A percentile compares a stretch with the other conserved stretches of the same genome.
These are phyloP conservation scores for Hypoxylon sp. DNA, from an alignment of 2,329 filamentous ascomycete genomes.

Conservation along the genomic window DNA sequence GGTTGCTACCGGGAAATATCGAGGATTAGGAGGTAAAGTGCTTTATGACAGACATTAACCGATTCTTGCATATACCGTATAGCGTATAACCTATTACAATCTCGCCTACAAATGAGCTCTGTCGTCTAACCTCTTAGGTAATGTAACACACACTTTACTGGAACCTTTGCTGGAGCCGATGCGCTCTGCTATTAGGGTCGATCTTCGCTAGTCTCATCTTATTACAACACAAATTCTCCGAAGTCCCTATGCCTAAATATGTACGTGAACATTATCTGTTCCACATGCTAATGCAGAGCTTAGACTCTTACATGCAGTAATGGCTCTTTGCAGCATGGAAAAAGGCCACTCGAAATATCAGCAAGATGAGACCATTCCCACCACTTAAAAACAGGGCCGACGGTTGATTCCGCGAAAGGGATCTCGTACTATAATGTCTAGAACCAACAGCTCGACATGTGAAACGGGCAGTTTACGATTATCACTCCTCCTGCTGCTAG, in stretches of 20 bases:
- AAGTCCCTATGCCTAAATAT: slow-evolving; percentile 4
- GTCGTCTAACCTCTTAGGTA: slow-evolving; percentile 18
- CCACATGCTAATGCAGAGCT: slow-evolving; percentile 18
- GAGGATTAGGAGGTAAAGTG: slow-evolving; percentile 5
- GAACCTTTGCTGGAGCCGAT: slow-evolving; percentile 2
- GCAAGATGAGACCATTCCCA: not conserved
- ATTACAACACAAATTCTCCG: slow-evolving; percentile 41
- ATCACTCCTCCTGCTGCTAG: slow-evolving; percentile 4
- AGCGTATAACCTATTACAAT: slow-evolving; percentile 10
- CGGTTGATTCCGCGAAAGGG: slow-evolving; percentile 6
- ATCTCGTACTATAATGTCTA: slow-evolving; percentile 13
- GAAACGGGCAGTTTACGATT: slow-evolving; percentile 20
- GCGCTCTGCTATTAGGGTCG: slow-evolving; percentile 15
- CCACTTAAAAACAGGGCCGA: not conserved
- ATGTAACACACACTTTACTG: slow-evolving; percentile 13
- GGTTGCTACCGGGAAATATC: slow-evolving; percentile 4
- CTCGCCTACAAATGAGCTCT: slow-evolving; percentile 5
- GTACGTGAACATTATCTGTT: not conserved
- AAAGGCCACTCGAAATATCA: not conserved
- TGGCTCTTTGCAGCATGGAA: not conserved
- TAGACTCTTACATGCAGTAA: slow-evolving; percentile 9
- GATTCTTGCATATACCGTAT: slow-evolving; percentile 25
- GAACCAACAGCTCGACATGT: slow-evolving; percentile 16
- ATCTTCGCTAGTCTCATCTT: slow-evolving; percentile 23
- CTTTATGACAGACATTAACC: not conserved